phyloP scores from a whole-genome alignment of 768 basidiomycete genomes.

The Cystofilobasidium capitatum region DNA sequence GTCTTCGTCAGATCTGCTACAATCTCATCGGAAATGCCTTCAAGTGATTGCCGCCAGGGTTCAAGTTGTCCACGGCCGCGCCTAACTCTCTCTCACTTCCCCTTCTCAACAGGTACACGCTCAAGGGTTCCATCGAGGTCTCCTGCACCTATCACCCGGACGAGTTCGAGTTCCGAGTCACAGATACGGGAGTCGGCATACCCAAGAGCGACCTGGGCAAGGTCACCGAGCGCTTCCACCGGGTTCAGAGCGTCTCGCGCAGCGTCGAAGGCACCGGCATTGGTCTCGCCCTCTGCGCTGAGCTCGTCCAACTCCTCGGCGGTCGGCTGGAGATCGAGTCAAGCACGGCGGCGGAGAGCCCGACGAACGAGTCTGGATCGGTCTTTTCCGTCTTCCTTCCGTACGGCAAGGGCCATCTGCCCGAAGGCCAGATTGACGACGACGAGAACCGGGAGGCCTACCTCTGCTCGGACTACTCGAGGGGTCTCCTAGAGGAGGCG shows the following conservation, averaged over 20 bases:
- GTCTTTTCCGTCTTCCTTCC: constrained; percentile 13
- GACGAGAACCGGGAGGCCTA: not conserved
- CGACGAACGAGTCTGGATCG: constrained; percentile 9
- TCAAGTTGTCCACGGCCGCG: constrained; percentile 2
- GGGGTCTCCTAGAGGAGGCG: not conserved
- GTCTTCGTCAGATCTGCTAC: no score
- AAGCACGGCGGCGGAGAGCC: constrained; percentile 13
- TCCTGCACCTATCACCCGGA: not conserved
- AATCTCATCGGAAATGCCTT: constrained; percentile 41
- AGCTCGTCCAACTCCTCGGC: constrained; percentile 13
- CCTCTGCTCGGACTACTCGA: not conserved
- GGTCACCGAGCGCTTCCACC: constrained; percentile 24
- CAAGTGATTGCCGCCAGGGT: no score
- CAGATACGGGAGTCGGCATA: constrained; percentile 21
- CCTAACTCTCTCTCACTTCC: constrained; percentile 13
- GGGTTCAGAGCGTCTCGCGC: not conserved
- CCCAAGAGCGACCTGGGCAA: constrained; percentile 12
- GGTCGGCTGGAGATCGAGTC: constrained; percentile 8
- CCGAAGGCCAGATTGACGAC: not conserved
- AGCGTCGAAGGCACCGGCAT: constrained; percentile 19
- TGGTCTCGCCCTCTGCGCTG: constrained; percentile 18
- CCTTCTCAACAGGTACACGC: constrained; percentile 2
- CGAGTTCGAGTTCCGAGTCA: constrained; percentile 11
- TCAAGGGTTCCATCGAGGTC: constrained; percentile 7
- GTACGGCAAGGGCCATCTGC: constrained; percentile 18